Conservation (phyloP, 2,329 filamentous ascomycete species). For the Plenodomus tracheiphilus region DNA sequence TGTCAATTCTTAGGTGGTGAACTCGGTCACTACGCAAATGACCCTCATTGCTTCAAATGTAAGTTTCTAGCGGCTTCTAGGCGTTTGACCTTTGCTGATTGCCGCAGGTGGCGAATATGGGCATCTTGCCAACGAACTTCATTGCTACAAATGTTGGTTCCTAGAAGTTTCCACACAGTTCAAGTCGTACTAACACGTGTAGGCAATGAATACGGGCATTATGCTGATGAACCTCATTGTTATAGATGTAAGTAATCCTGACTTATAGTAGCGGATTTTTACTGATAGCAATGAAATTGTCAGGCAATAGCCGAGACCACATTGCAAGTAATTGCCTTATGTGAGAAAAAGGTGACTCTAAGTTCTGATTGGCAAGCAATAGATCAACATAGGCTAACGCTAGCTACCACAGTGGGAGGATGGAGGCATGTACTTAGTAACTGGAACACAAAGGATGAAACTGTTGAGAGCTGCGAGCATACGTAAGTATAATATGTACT, state of each 20-base stretch:
- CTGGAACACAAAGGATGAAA: too few species aligned
- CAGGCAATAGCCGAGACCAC: constrained; percentile 1
- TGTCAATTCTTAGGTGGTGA: constrained; percentile 2
- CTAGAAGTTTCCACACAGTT: constrained; percentile 1
- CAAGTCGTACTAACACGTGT: neutral
- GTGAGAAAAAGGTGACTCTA: neutral
- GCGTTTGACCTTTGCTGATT: neutral
- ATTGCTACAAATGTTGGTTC: constrained; percentile 1
- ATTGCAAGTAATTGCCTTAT: neutral
- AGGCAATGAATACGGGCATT: constrained; percentile 1
- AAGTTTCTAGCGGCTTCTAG: neutral
- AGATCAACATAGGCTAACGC: too few species aligned
- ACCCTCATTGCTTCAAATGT: constrained; percentile 1
- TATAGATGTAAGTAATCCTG: constrained; percentile 1
- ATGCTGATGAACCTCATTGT: constrained; percentile 1
- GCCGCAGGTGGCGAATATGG: neutral
- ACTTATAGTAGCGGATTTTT: neutral
- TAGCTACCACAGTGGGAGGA: too few species aligned
- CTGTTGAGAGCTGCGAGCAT: too few species aligned
- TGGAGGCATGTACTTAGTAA: too few species aligned
- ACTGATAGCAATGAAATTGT: neutral
- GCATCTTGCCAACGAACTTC: constrained; percentile 1
- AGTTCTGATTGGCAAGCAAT: too few species aligned
- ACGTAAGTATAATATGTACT: too few species aligned
- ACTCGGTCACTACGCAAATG: constrained; percentile 1